phyloP scores from a whole-genome alignment of 352 stramenopile species.

The Globisporangium orthogonon region DNA sequence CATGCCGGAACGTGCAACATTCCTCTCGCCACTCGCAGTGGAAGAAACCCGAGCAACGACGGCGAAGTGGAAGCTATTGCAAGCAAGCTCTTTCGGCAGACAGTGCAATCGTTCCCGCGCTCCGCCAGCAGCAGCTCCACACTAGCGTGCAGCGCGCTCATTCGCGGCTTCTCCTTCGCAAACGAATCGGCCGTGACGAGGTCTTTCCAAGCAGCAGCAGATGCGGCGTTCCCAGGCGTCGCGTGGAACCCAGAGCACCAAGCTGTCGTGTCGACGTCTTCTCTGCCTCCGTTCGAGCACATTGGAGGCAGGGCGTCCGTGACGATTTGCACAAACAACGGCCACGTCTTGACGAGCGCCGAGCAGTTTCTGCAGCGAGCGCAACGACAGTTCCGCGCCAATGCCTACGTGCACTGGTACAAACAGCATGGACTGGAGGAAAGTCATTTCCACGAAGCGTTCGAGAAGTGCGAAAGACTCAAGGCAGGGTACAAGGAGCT shows the following conservation, averaged over 20 bases:
- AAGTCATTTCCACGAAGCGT: conserved; percentile 23
- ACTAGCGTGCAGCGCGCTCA: conserved; percentile 3
- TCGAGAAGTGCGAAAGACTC: conserved; percentile 21
- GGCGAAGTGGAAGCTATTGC: background rate
- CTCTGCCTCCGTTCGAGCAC: conserved; percentile 13
- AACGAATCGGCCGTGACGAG: background rate
- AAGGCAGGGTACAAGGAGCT: conserved; percentile 21
- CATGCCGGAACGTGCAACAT: conserved; percentile 7
- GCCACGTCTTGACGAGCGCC: conserved; percentile 20
- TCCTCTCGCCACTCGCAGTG: background rate
- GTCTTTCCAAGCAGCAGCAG: conserved; percentile 1
- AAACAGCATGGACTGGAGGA: conserved; percentile 37
- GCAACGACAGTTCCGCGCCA: conserved; percentile 23
- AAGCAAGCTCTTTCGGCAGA: conserved; percentile 11
- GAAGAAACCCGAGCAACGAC: background rate
- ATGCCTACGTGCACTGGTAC: conserved; percentile 41
- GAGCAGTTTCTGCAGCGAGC: conserved; percentile 27
- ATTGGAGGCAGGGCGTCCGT: conserved; percentile 13
- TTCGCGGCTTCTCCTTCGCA: conserved; percentile 6
- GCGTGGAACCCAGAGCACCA: conserved; percentile 9
- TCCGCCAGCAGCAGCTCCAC: background rate
- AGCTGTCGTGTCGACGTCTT: conserved; percentile 4
- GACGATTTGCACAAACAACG: conserved; percentile 25
- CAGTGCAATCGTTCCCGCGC: conserved; percentile 12
- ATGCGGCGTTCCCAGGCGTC: conserved; percentile 9